Conservation (phyloP, 257 asterid species). For the Ajuga chamaepitys region DNA sequence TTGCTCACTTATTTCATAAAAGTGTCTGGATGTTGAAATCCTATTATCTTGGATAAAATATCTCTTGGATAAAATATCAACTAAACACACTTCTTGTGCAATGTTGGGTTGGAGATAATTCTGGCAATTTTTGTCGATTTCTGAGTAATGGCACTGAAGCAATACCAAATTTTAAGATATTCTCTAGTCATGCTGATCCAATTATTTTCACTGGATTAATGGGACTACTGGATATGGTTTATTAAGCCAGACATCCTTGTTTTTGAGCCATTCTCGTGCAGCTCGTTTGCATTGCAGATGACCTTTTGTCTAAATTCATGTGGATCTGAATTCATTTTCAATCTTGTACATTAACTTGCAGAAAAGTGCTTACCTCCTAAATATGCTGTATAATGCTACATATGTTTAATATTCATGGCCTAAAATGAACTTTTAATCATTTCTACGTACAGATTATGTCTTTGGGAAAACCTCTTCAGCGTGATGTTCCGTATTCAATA, state of each 20-base stretch:
- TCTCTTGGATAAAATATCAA: background rate
- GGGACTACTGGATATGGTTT: background rate
- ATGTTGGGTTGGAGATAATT: conserved; percentile 4
- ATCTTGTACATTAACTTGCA: background rate
- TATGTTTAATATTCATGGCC: background rate
- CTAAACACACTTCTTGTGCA: conserved; percentile 2
- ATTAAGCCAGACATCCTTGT: background rate
- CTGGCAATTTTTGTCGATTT: background rate
- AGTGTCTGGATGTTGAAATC: conserved; percentile 9
- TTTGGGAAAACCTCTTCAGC: background rate
- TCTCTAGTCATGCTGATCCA: background rate
- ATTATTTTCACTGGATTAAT: background rate
- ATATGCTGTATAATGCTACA: background rate
- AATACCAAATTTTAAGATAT: background rate
- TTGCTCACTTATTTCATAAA: background rate
- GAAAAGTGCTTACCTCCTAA: background rate
- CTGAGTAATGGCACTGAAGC: background rate
- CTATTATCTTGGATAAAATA: background rate
- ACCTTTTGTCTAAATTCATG: background rate
- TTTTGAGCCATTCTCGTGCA: background rate
- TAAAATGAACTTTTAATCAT: background rate
- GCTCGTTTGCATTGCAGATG: background rate
- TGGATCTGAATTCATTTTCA: background rate
- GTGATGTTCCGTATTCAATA: background rate
- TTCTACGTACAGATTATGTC: background rate